Evolutionary conservation across 2,329 filamentous ascomycete genomes (phyloP).

Genomic region (Cladophialophora carrionii): DNA sequence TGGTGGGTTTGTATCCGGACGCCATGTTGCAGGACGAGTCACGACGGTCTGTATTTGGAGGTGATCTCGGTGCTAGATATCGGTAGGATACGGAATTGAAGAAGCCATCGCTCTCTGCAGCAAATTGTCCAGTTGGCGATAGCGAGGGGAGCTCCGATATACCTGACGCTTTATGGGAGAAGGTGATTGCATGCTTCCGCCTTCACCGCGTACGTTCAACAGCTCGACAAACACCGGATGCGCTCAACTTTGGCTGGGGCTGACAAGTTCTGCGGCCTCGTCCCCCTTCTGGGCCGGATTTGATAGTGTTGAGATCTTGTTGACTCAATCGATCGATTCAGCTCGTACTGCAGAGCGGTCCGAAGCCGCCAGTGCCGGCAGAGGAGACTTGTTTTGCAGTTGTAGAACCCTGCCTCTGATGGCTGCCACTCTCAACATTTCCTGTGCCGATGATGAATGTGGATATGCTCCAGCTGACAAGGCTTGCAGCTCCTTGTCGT

Average conservation of each 20-base stretch:
- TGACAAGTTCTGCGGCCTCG: not conserved
- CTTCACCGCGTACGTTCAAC: not conserved
- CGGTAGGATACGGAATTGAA: not conserved
- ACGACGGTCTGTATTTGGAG: not conserved
- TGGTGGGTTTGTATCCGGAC: not conserved
- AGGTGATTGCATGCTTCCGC: not conserved
- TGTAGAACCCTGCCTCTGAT: not conserved
- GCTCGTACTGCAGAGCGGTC: not conserved
- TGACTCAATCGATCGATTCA: not conserved
- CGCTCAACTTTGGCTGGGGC: not conserved
- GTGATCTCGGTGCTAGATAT: not conserved
- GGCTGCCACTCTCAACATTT: not conserved
- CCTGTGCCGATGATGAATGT: not conserved
- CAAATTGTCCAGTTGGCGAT: not conserved
- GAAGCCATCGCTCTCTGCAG: not conserved
- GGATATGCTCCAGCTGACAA: not conserved
- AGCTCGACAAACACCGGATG: not conserved
- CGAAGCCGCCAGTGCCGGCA: not conserved
- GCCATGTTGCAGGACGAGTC: not conserved
- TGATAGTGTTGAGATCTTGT: not conserved
- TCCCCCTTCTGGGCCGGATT: not conserved
- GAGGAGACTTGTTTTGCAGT: not conserved
- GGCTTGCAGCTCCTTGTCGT: not conserved
- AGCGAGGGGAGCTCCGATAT: not conserved
- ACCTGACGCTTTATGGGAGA: not conserved